Percentiles rank a stretch among this genome's conserved stretches.
Conservation (phyloP, 768 basidiomycete species). For the button mushroom (Agaricus bisporus) region DNA sequence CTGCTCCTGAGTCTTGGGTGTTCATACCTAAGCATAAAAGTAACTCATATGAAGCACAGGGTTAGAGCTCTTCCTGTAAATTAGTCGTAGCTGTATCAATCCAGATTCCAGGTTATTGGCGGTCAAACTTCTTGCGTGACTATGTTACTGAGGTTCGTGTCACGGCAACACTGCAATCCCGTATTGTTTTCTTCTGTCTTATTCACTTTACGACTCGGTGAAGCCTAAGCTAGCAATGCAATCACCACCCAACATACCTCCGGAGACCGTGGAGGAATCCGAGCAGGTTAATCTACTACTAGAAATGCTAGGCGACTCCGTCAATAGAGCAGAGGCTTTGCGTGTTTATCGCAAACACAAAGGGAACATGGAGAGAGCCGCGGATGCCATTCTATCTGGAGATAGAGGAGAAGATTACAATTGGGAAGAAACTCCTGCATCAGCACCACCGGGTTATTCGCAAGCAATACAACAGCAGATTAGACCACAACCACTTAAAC, state of each 20-base stretch:
- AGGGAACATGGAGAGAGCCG: constrained; percentile 52
- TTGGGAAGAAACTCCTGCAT: constrained; percentile 11
- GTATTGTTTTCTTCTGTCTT: neutral
- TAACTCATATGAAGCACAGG: constrained; percentile 65
- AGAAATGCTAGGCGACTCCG: constrained; percentile 17
- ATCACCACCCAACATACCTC: constrained; percentile 8
- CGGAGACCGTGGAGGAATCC: constrained; percentile 10
- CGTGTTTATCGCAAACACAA: constrained; percentile 56
- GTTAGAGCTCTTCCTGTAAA: constrained; percentile 18
- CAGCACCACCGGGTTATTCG: constrained; percentile 15
- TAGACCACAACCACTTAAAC: constrained; percentile 16
- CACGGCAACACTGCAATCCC: neutral
- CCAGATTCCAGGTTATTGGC: neutral
- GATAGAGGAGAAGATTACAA: constrained; percentile 35
- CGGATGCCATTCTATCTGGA: constrained; percentile 46
- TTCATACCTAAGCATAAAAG: constrained; percentile 96
- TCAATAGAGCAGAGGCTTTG: constrained; percentile 41
- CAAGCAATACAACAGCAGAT: constrained; percentile 15
- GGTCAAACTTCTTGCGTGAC: neutral
- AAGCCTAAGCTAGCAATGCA: constrained; percentile 3
- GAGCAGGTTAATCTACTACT: constrained; percentile 7
- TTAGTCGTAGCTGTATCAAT: neutral
- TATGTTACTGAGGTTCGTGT: neutral
- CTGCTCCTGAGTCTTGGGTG: constrained; percentile 72
- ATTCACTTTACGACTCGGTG: neutral